Evolutionary conservation across 2,329 filamentous ascomycete species (phyloP).

Genomic region (Nigrospora oryzae): DNA sequence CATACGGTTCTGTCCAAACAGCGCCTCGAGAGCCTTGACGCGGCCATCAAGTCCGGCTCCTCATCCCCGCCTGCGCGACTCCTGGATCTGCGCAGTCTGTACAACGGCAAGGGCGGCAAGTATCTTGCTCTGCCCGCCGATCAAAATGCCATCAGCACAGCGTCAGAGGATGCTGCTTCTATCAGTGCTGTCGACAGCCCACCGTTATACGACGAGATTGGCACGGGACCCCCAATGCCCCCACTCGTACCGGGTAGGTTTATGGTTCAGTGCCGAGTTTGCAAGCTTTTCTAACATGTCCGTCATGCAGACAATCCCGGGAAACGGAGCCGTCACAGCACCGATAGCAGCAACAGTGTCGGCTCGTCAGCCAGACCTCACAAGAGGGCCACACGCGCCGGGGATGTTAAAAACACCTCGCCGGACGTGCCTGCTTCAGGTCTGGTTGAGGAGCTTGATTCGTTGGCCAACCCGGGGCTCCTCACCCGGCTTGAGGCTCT

Average conservation of each 20-base stretch:
- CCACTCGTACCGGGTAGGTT: neutral
- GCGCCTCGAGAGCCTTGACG: neutral
- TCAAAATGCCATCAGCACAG: neutral
- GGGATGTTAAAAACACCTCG: neutral
- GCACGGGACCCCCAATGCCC: neutral
- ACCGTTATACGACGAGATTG: neutral
- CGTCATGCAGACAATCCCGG: neutral
- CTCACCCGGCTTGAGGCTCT: neutral
- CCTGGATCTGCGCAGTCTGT: neutral
- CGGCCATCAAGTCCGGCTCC: neutral
- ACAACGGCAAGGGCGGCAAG: conserved; percentile 1
- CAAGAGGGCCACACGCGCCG: neutral
- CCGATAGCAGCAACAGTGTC: neutral
- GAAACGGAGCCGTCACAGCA: neutral
- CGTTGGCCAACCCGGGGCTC: neutral
- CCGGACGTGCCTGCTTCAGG: neutral
- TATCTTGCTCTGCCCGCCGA: neutral
- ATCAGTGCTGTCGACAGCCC: neutral
- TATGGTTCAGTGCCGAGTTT: neutral
- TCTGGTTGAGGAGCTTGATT: neutral
- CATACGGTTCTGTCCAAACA: neutral
- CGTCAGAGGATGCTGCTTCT: neutral
- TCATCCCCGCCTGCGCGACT: neutral
- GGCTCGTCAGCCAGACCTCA: neutral
- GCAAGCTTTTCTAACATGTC: neutral